phyloP scores from a whole-genome alignment of 2,329 filamentous ascomycete genomes.

The Gnomoniopsis sp. region DNA sequence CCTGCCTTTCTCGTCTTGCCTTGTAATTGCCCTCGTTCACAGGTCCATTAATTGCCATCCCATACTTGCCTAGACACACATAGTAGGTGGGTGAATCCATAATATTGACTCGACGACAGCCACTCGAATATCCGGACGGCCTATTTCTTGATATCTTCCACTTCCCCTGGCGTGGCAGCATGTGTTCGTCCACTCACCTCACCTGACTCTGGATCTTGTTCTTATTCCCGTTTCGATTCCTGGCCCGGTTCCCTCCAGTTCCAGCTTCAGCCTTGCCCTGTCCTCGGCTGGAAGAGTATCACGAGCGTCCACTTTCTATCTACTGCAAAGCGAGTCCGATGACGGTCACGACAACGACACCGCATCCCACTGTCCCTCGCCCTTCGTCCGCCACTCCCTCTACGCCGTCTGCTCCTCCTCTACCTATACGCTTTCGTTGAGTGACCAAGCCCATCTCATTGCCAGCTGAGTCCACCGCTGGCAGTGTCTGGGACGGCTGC shows the following conservation, averaged over 20 bases:
- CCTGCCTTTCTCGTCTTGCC: background rate
- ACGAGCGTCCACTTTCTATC: background rate
- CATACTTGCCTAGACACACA: background rate
- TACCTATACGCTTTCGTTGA: background rate
- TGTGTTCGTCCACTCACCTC: background rate
- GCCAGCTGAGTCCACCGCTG: conserved; percentile 19
- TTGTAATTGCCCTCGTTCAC: background rate
- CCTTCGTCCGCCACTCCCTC: background rate
- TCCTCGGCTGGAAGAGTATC: background rate
- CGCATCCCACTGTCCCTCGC: background rate
- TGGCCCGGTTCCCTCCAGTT: background rate
- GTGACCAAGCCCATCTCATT: conserved; percentile 18
- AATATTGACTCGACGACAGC: background rate
- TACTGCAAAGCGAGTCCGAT: background rate
- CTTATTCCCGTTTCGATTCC: background rate
- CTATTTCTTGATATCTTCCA: background rate
- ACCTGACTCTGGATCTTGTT: background rate
- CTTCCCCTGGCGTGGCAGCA: background rate
- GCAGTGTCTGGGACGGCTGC: conserved; percentile 24
- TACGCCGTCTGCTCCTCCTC: background rate
- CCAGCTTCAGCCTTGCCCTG: background rate
- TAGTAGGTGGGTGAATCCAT: background rate
- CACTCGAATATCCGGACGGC: background rate
- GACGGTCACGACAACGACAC: background rate
- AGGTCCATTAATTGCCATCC: background rate